phyloP scores from a whole-genome alignment of 2,329 filamentous ascomycete species.

The Stagonosporopsis rhizophila region DNA sequence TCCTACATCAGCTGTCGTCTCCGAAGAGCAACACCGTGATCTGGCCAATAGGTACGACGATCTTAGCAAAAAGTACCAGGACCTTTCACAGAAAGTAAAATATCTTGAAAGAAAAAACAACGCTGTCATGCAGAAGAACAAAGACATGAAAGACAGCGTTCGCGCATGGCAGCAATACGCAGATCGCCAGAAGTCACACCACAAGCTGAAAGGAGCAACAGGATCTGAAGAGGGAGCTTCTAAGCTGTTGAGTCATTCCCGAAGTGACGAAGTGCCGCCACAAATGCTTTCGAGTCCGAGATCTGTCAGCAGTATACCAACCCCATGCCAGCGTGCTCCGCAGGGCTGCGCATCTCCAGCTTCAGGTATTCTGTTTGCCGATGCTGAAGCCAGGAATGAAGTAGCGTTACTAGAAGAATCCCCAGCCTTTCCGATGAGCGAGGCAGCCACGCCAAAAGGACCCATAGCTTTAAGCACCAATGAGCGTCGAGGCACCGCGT shows the following conservation, averaged over 20 bases:
- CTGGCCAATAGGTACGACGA: constrained; percentile 42
- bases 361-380: constrained; percentile 15
- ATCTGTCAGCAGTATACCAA: constrained; percentile 22
- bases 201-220: constrained; percentile 26
- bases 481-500: not conserved
- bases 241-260: constrained; percentile 10
- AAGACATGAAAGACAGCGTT: constrained; percentile 50
- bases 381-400: not conserved
- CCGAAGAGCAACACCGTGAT: constrained; percentile 35
- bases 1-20: constrained; percentile 10
- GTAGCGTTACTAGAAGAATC: not conserved
- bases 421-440: not conserved
- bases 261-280: constrained; percentile 21
- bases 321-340: constrained; percentile 23
- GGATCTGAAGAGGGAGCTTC: constrained; percentile 19
- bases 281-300: constrained; percentile 34
- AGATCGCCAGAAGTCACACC: constrained; percentile 39
- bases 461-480: not conserved
- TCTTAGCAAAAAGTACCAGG: constrained; percentile 41
- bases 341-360: constrained; percentile 29
- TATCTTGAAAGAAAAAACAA: constrained; percentile 46
- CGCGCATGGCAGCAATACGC: constrained; percentile 49
- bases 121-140: constrained; percentile 46
- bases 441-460: constrained; percentile 10
- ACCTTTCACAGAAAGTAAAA: constrained; percentile 36